Conservation (phyloP, 805 yeast species). For the Schwanniomyces pseudopolymorphus region DNA sequence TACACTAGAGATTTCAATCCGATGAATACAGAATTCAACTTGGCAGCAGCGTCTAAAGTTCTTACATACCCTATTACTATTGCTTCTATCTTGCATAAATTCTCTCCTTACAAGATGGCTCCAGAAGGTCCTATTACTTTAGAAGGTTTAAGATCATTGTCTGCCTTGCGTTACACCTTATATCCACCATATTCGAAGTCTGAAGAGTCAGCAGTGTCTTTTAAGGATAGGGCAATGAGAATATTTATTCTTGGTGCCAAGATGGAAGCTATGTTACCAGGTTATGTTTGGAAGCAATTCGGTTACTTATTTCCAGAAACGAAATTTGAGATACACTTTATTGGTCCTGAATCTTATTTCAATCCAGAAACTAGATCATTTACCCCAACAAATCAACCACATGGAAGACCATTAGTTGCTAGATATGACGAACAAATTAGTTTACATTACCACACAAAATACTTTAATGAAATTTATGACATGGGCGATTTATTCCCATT, state of each 20-base stretch:
- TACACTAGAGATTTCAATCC: constrained; percentile 91
- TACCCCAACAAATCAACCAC: constrained; percentile 51
- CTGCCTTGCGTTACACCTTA: constrained; percentile 88
- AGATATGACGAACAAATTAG: constrained; percentile 73
- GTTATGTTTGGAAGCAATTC: constrained; percentile 93
- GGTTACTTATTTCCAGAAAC: constrained; percentile 81
- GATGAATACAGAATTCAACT: constrained; percentile 94
- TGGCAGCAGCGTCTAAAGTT: constrained; percentile 94
- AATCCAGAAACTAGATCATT: constrained; percentile 65
- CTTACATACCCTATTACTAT: constrained; percentile 91
- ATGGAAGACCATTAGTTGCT: constrained; percentile 64
- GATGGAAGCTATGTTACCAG: constrained; percentile 91
- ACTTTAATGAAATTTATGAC: constrained; percentile 87
- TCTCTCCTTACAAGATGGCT: constrained; percentile 75
- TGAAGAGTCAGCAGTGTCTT: constrained; percentile 51
- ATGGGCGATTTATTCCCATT: constrained; percentile 95
- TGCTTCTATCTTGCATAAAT: constrained; percentile 77
- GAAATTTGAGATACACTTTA: constrained; percentile 81
- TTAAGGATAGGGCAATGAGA: constrained; percentile 86
- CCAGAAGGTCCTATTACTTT: constrained; percentile 87
- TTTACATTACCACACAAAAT: constrained; percentile 82
- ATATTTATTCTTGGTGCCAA: constrained; percentile 88
- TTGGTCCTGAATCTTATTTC: constrained; percentile 89
- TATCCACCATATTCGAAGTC: constrained; percentile 57
- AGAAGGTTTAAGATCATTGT: constrained; percentile 90